Evolutionary conservation across 208 protist genomes (phyloP), one percentile per base, ranked within the genome.

Genomic region (Crithidia mellificae): DNA sequence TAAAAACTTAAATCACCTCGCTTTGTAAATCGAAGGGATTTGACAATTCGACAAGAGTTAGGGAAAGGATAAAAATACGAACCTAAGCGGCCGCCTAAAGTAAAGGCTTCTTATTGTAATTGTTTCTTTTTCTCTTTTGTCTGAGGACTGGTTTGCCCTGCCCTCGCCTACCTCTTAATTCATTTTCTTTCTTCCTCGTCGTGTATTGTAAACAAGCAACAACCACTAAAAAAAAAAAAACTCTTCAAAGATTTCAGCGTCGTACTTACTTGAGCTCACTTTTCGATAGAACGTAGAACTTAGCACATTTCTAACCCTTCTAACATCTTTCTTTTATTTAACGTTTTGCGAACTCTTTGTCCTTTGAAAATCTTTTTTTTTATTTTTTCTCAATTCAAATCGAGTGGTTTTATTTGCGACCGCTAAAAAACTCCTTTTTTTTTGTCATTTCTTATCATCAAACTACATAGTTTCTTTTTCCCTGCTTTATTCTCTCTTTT

Each of bases 361-460:
- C n/a, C 46, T 51, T 5, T 72, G 58, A 49, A 34, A 2, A 17
- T 41, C 59, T 62, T 63, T 62, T 74, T 39, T 57, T 27, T 56
- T 49, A 38, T 47, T 58, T 52, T 56, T 43, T 51, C 46, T 51
- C 46, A 4, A 8, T n/a, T n/a, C n/a, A n/a, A n/a, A n/a, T n/a
- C n/a, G n/a, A n/a, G n/a, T n/a, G n/a, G n/a, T n/a, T n/a, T n/a
- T n/a, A n/a, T n/a, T n/a, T n/a, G n/a, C n/a, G n/a, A n/a, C n/a
- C n/a, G n/a, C n/a, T n/a, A n/a, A n/a, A n/a, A n/a, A n/a, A n/a
- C n/a, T n/a, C 19, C 41, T 20, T 47, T 47, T 20, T 47, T 20
- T 47, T 14, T 15, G 3, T 47, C 19, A n/a, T n/a, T n/a, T n/a
- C n/a, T n/a, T n/a, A n/a, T n/a, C 14, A 47, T 15, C n/a, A 15